Conservation (phyloP, 202 grass and related monocot genomes). For the Digitaria exilis region DNA sequence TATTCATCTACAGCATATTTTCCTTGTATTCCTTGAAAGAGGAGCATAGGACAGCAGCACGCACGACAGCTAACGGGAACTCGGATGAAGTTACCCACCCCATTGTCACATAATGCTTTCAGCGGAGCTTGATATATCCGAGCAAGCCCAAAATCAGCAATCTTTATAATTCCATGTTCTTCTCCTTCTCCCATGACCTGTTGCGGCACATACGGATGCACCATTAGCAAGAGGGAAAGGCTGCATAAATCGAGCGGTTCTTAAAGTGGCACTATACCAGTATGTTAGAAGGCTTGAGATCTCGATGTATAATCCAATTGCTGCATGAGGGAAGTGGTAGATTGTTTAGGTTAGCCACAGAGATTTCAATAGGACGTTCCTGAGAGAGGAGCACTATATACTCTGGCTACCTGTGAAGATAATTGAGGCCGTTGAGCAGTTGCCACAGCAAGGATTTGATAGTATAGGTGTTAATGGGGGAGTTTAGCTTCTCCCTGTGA, state of each 20-base stretch:
- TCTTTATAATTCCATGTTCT: slow-evolving; percentile 96
- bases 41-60: not conserved
- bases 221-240: slow-evolving; percentile 33
- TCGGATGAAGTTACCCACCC: slow-evolving; percentile 48
- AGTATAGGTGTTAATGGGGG: slow-evolving; percentile 73
- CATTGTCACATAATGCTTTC: slow-evolving; percentile 97
- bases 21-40: slow-evolving; percentile 20
- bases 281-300: slow-evolving; percentile 99
- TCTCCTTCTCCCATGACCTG: slow-evolving; percentile 99
- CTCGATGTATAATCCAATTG: slow-evolving; percentile 99
- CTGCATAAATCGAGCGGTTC: slow-evolving; percentile 12
- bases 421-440: slow-evolving; percentile 96
- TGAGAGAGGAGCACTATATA: slow-evolving; percentile 1
- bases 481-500: slow-evolving; percentile 94
- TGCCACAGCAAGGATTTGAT: slow-evolving; percentile 98
- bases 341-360: not conserved
- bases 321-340: slow-evolving; percentile 44
- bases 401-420: slow-evolving; percentile 82
- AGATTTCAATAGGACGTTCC: not conserved
- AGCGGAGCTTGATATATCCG: slow-evolving; percentile 99
- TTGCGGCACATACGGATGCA: slow-evolving; percentile 17
- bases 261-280: slow-evolving; percentile 54
- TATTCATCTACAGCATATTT: slow-evolving; percentile 19
- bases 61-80: not conserved
- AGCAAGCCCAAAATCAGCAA: slow-evolving; percentile 99